Base-by-base conservation (phyloP, 1,284 basidiomycete genomes). In the Afroboletus lepidellus region DNA sequence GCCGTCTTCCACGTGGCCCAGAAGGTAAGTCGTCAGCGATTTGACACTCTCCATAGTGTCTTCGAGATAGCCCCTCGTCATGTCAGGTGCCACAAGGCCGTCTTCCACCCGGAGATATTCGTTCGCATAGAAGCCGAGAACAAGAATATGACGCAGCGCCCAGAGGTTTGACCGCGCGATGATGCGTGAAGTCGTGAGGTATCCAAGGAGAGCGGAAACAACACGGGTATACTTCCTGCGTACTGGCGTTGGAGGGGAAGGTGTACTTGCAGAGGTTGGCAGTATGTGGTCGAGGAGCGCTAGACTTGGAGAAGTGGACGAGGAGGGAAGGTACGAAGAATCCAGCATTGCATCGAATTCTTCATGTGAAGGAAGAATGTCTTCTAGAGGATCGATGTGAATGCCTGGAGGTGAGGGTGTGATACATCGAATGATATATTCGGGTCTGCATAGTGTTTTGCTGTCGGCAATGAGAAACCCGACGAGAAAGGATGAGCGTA, bases 201-300 rank as follows among this genome's bases (percentile, higher is more conserved):
- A 66, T 2, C 80, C 72, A 3, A 93, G 69, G 12, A 90, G 71
- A 0, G 85, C 85, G 38, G 75, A 69, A 12, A 84, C 77, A 1
- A 79, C 71, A 9, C 94, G 83, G 0, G 85, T 83, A 60, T 91
- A 93, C 4, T 76, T 8, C 85, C 59, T 90, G 90, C 3, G 76
- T 0, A 84, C 69, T 1, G 56, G 55, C 59, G 46, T 57, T 4
- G 51, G 33, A 47, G 29, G 32, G 82, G 47, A 71, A 76, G 5
- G 45, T 2, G 45, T 41, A 9, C 13, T 24, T 25, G 54, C 69
- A 20, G 69, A 38, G 7, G 78, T 76, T 9, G 80, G 78, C n/a
- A 87, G 72, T n/a, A 85, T 73, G 2, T 80, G 74, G 48, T 87
- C 81, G 18, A 85, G 62, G 25, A 90, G 79, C 0, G 83, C 82